phyloP scores from a whole-genome alignment of 2,329 filamentous ascomycete species.

The Aspergillus pseudonomiae region DNA sequence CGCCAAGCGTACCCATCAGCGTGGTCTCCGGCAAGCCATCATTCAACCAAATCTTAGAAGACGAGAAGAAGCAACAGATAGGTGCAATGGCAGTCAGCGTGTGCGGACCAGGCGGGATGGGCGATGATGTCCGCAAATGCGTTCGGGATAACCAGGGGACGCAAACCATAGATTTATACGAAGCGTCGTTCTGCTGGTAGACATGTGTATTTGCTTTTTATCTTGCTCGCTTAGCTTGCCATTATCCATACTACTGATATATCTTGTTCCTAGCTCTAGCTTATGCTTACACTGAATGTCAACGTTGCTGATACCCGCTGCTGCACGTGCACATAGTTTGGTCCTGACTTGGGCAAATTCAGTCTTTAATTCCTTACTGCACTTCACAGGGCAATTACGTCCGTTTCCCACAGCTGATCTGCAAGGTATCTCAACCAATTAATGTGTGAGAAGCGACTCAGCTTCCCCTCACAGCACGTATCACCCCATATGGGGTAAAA shows the following conservation, averaged over 20 bases:
- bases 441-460: not conserved
- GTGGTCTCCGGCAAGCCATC: slow-evolving; percentile 32
- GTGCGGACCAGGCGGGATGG: slow-evolving; percentile 40
- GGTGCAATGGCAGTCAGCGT: slow-evolving; percentile 43
- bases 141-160: slow-evolving; percentile 33
- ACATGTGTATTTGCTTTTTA: not conserved
- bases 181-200: slow-evolving; percentile 43
- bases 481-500: not conserved
- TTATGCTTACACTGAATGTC: not conserved
- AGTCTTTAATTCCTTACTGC: not conserved
- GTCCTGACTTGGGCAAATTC: no score
- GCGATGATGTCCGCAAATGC: slow-evolving; percentile 39
- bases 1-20: slow-evolving; percentile 28
- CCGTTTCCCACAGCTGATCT: not conserved
- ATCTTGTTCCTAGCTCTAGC: not conserved
- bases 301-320: not conserved
- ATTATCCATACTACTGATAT: no score
- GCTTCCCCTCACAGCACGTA: not conserved
- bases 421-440: not conserved
- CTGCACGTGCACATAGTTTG: no score
- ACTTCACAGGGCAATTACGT: not conserved
- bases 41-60: slow-evolving; percentile 27
- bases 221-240: not conserved
- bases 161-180: slow-evolving; percentile 38
- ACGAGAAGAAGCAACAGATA: slow-evolving; percentile 32